Percentiles rank a stretch among this genome's conserved stretches.
Evolutionary conservation across 139 green algal genomes (phyloP).

Genomic region (Chlamydomonas sp.): DNA sequence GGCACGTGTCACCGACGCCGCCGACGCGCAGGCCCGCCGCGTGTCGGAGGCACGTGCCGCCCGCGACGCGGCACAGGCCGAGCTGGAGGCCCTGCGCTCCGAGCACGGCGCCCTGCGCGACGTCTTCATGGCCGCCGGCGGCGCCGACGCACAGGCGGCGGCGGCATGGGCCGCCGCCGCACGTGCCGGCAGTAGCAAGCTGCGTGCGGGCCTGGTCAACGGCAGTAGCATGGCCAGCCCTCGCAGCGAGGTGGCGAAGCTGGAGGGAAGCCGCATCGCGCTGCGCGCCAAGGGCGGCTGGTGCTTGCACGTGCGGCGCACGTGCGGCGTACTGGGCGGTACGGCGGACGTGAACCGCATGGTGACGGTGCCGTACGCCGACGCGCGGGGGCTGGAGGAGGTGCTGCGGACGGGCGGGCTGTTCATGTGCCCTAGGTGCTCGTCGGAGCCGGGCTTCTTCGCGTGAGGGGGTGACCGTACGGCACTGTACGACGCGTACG

Average conservation of each 20-base stretch:
- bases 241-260: neutral
- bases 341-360: slow-evolving; percentile 1
- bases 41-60: neutral
- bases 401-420: neutral
- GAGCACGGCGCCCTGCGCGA: slow-evolving; percentile 30
- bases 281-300: neutral
- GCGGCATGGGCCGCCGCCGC: neutral
- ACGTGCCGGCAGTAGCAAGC: too few relatives aligned
- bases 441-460: neutral
- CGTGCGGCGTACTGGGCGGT: neutral
- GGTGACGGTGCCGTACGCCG: slow-evolving; percentile 6
- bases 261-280: neutral
- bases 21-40: neutral
- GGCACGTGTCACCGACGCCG: neutral
- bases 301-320: slow-evolving; percentile 18
- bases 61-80: neutral
- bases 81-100: slow-evolving; percentile 1
- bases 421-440: slow-evolving; percentile 7
- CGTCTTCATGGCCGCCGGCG: neutral
- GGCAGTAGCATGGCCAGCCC: neutral
- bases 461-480: too few relatives aligned
- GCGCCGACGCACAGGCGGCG: neutral
- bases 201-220: neutral
- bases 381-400: neutral
- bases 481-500: too few relatives aligned